Evolutionary conservation across 108 stramenopile species (phyloP), one percentile per base, ranked within the genome.

Genomic region (Cyclotella sp.): DNA sequence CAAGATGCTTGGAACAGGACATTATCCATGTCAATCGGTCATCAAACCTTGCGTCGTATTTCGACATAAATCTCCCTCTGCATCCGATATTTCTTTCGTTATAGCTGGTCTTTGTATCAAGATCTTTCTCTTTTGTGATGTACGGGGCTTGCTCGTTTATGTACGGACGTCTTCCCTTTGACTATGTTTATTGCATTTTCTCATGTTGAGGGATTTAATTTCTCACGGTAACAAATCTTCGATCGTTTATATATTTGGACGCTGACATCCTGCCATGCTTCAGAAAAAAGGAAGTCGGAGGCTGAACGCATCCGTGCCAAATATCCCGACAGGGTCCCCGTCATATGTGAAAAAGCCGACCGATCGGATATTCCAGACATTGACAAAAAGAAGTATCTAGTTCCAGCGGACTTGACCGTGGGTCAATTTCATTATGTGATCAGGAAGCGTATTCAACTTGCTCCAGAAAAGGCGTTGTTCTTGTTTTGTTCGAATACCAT

Each of bases 401-500:
- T 98, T 22, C 98, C 98, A 7, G 89, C 93, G 3, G 98, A 98
- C 84, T 81, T 98, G 72, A 97, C 96, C 9, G 95, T 97, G 45
- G 97, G 98, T 9, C 99, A 99, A 76, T 99, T 98, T 76, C 93
- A 98, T 66, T 98, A 98, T 78, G 99, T 99, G 30, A 98, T 99
- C 67, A 95, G 98, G 54, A 99, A 98, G 88, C 91, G 99, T 28
- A 97, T 98, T 79, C 97, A 98, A 81, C 86, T 92, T 43, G 91
- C 89, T 52, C 95, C 95, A 2, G 95, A 96, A 78, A 96, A 96
- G 87, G 95, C 95, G 10, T 71, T 96, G 40, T 96, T 96, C 70
- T 63, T 96, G 27, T 96, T 96, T 72, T 93, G 92, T 53, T 88
- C 88, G 29, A 96, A 97, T 81, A 91, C 85, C 16, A 97, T 97